Evolutionary conservation across 306 rosid species (phyloP), one percentile per base, ranked within the genome.

Genomic region (Cyamopsis tetragonoloba): DNA sequence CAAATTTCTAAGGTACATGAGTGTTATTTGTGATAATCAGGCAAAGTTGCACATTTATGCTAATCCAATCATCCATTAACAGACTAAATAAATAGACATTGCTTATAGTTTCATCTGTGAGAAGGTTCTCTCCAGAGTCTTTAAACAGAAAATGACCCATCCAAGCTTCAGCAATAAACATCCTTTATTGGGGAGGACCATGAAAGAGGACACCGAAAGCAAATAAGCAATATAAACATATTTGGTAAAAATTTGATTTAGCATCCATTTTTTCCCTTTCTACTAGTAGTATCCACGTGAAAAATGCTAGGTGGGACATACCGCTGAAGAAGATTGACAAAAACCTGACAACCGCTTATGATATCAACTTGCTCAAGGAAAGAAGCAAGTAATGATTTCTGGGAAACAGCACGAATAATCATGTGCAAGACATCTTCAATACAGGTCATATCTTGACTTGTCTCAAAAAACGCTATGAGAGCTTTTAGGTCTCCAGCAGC

Each of bases 251-350:
- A 54, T 51, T 30, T 54, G 50, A 53, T 70, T 59, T 26, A 56
- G 23, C 37, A 20, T 42, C 19, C 22, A 41, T 10, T 39, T 14
- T 39, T 14, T 69, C 43, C 41, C 13, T 51, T 39, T 62, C 7
- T 2, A 46, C 26, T 14, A 58, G 15, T 27, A 58, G 22, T 68
- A 48, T 49, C 60, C 50, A 62, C 4, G 20, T 22, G 20, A 54
- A 76, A 63, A 71, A 72, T 66, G 53, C n/a, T 7, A 60, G 38
- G 70, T 13, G 19, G 55, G 14, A 56, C 85, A 68, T 78, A 93
- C 98, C 96, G 85, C 79, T 83, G 96, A 76, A 93, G 97, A 78
- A 93, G 97, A 85, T 93, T 93, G 83, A 85, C 89, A 84, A 93
- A 93, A 76, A 93, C 71, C 59, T 83, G 95, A 75, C 95, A 88